Percentiles rank a stretch among this genome's conserved stretches.
Evolutionary conservation across 305 asterid species (phyloP).

Genomic region (Lippia alba): DNA sequence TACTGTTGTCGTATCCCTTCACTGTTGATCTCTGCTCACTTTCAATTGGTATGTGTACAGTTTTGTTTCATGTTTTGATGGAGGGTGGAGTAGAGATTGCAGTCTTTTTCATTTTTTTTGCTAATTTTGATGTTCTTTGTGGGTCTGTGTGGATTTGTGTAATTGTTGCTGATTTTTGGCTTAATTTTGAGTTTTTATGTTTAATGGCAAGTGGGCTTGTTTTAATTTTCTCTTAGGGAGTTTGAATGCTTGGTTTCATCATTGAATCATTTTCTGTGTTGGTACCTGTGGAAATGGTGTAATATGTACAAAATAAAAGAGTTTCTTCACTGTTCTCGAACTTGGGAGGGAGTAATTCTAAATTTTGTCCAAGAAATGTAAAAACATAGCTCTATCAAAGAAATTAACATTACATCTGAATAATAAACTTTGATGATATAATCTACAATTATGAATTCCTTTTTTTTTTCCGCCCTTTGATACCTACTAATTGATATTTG

Average conservation of each 20-base stretch:
- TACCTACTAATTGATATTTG: too few species aligned
- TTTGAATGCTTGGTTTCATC: not conserved
- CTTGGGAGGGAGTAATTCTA: too few species aligned
- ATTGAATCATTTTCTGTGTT: not conserved
- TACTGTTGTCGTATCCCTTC: conserved; percentile 49
- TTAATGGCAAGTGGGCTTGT: conserved; percentile 14
- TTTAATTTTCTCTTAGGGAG: not conserved
- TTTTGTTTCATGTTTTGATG: not conserved
- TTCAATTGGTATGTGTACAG: conserved; percentile 43
- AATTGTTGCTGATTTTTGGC: conserved; percentile 1
- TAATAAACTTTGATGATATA: too few species aligned
- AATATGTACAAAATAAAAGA: too few species aligned
- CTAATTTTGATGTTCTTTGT: not conserved
- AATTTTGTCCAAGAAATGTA: too few species aligned
- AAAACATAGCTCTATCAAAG: not conserved
- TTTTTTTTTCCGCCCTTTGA: too few species aligned
- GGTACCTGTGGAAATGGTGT: too few species aligned
- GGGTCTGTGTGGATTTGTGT: not conserved
- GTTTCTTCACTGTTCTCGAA: too few species aligned
- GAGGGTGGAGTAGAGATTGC: not conserved
- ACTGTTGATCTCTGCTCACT: conserved; percentile 47
- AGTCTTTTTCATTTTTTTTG: not conserved
- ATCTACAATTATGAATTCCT: too few species aligned
- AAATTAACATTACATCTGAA: too few species aligned
- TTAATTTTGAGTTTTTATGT: not conserved